A percentile compares a stretch with the other conserved stretches of the same genome.
These are phyloP conservation scores for Pichia paraexigua DNA, from an alignment of 805 yeast genomes.

Conservation along the genomic window DNA sequence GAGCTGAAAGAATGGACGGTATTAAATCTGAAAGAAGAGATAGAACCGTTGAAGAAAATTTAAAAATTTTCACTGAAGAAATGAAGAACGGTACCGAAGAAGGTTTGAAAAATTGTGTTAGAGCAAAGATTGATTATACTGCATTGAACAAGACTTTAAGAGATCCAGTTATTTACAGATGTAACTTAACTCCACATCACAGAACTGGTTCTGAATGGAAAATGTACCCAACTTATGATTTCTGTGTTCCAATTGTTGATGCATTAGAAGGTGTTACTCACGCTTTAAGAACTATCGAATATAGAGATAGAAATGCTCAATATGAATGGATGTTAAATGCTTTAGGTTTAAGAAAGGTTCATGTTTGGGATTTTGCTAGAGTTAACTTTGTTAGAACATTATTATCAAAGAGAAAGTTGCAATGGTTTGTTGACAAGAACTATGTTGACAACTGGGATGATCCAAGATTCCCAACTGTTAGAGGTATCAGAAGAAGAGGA, in stretches of 20 bases:
- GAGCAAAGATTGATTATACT: slow-evolving; percentile 93
- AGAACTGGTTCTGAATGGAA: slow-evolving; percentile 93
- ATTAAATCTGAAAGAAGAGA: slow-evolving; percentile 88
- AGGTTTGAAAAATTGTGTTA: slow-evolving; percentile 85
- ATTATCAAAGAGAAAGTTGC: slow-evolving; percentile 93
- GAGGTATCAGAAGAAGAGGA: slow-evolving; percentile 99
- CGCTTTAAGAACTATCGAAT: slow-evolving; percentile 95
- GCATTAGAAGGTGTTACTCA: slow-evolving; percentile 96
- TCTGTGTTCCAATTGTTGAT: slow-evolving; percentile 97
- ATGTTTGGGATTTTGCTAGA: slow-evolving; percentile 97
- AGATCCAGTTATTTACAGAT: slow-evolving; percentile 97
- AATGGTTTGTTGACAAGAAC: slow-evolving; percentile 95
- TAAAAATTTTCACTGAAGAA: slow-evolving; percentile 76
- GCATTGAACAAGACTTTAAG: slow-evolving; percentile 91
- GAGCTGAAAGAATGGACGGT: slow-evolving; percentile 98
- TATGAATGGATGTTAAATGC: slow-evolving; percentile 92
- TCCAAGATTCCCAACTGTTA: slow-evolving; percentile 98
- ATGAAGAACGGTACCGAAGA: slow-evolving; percentile 92
- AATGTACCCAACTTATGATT: slow-evolving; percentile 96
- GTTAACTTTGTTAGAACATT: slow-evolving; percentile 94
- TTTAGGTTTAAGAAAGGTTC: slow-evolving; percentile 78
- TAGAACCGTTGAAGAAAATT: slow-evolving; percentile 86
- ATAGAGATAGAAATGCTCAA: slow-evolving; percentile 97
- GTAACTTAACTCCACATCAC: slow-evolving; percentile 96
- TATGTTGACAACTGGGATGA: slow-evolving; percentile 95